These are phyloP conservation scores for Fonsecaea nubica DNA, from an alignment of 2,329 filamentous ascomycete genomes.

Conservation along the genomic window DNA sequence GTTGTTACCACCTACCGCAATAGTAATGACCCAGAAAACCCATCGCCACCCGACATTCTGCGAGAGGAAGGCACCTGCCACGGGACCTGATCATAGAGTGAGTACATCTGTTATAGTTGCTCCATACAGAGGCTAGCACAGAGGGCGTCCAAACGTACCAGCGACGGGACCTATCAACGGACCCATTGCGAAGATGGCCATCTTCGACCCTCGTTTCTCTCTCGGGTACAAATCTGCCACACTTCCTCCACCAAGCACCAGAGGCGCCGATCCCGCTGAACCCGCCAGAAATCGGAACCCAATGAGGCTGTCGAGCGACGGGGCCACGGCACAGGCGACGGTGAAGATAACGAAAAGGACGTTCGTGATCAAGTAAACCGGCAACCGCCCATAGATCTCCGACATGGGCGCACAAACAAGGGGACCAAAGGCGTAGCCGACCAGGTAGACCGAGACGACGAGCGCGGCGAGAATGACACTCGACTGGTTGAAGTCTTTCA, in stretches of 20 bases:
- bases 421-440: conserved; percentile 61
- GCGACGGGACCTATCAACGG: conserved; percentile 47
- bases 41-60: conserved; percentile 44
- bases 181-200: conserved; percentile 35
- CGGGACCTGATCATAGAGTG: conserved; percentile 48
- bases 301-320: conserved; percentile 61
- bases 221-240: conserved; percentile 37
- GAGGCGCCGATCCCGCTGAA: conserved; percentile 63
- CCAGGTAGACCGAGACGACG: conserved; percentile 62
- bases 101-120: background rate
- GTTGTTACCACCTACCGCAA: conserved; percentile 54
- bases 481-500: conserved; percentile 56
- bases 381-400: conserved; percentile 63
- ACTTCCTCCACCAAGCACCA: conserved; percentile 57
- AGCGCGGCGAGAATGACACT: conserved; percentile 54
- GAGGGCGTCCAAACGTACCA: conserved; percentile 44
- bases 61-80: conserved; percentile 66
- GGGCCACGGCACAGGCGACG: conserved; percentile 64
- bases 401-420: conserved; percentile 60
- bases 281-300: conserved; percentile 65
- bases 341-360: conserved; percentile 65
- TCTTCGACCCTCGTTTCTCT: conserved; percentile 38
- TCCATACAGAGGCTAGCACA: no score
- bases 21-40: conserved; percentile 65
- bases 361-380: conserved; percentile 62